Base-by-base conservation (phyloP, 805 yeast species). In the Ogataea paradorogensis region DNA sequence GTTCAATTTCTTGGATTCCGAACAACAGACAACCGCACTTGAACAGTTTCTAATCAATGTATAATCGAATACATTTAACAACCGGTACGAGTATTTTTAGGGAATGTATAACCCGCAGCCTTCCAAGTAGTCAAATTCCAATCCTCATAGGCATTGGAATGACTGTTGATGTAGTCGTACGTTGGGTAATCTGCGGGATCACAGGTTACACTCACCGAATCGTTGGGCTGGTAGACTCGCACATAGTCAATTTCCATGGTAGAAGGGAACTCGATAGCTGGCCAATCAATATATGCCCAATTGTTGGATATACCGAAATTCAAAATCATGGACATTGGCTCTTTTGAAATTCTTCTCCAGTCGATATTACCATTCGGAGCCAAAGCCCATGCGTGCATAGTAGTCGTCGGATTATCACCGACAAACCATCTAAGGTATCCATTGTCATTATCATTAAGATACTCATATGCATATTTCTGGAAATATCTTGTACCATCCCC, bases 251-350 rank as follows among this genome's bases (percentile, higher is more conserved):
- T 66, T 42, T 77, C 69, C 80, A 90, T 70, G 1, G 76, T 71
- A 10, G 75, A 76, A 2, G 99, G 99, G 76, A 91, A 91, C 32
- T 65, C 65, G 43, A 89, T 68, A 4, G 80, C 69, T 30, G 80
- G 78, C 96, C 96, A 91, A 65, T 89, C 91, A 46, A 91, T 91
- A 62, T 85, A 87, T 7, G 93, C 86, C 98, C 98, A 91, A 45
- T 80, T 84, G 55, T 82, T 84, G 11, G 97, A 90, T 38, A 91
- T 67, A 71, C 96, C 99, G 66, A 91, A 65, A 62, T 91, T 91
- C 71, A 91, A 56, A 49, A 91, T 66, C 45, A 91, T 74, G 2
- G 95, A 74, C 97, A 91, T 89, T 48, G 98, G 98, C 59, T 91
- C 99, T 59, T 84, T 82, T 15, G 93, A 72, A 21, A 91, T 75